A percentile compares a stretch with the other conserved stretches of the same genome.
Evolutionary conservation across 257 asterid genomes (phyloP).

Genomic region (Ilex asprella): DNA sequence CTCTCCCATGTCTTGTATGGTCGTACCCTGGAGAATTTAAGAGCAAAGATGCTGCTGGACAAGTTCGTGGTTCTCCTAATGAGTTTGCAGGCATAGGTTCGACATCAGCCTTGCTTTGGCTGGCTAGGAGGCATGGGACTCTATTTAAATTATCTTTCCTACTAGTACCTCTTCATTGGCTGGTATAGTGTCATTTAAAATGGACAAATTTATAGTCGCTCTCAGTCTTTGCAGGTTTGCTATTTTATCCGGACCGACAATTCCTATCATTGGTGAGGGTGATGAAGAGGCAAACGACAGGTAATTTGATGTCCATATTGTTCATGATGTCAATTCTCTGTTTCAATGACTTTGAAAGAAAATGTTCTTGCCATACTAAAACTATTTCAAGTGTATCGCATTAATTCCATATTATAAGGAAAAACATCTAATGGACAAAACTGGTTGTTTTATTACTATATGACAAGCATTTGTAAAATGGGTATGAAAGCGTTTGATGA

Average conservation of each 20-base stretch:
- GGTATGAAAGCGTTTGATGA: too few relatives aligned
- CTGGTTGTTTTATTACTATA: too few relatives aligned
- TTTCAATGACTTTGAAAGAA: background rate
- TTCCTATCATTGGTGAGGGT: conserved; percentile 98
- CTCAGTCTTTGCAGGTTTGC: conserved; percentile 58
- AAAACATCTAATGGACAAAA: too few relatives aligned
- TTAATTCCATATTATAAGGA: too few relatives aligned
- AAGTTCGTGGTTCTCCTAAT: conserved; percentile 99
- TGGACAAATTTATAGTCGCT: conserved; percentile 8
- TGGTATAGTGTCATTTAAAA: background rate
- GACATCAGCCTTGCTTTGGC: conserved; percentile 94
- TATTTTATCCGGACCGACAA: conserved; percentile 90
- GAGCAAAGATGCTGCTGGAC: conserved; percentile 97
- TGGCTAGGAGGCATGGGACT: conserved; percentile 68
- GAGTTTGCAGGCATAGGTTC: conserved; percentile 96
- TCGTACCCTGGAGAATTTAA: conserved; percentile 99
- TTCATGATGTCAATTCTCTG: background rate
- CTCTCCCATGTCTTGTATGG: conserved; percentile 98
- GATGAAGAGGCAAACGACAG: conserved; percentile 98
- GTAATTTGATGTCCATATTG: conserved; percentile 22
- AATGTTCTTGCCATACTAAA: background rate
- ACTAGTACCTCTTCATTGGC: background rate
- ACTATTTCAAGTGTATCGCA: background rate
- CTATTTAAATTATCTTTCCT: conserved; percentile 18
- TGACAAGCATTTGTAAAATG: too few relatives aligned